Percentiles rank a stretch among this genome's conserved stretches.
Evolutionary conservation across 352 stramenopile species (phyloP).

Genomic region (Plasmopara viticola): DNA sequence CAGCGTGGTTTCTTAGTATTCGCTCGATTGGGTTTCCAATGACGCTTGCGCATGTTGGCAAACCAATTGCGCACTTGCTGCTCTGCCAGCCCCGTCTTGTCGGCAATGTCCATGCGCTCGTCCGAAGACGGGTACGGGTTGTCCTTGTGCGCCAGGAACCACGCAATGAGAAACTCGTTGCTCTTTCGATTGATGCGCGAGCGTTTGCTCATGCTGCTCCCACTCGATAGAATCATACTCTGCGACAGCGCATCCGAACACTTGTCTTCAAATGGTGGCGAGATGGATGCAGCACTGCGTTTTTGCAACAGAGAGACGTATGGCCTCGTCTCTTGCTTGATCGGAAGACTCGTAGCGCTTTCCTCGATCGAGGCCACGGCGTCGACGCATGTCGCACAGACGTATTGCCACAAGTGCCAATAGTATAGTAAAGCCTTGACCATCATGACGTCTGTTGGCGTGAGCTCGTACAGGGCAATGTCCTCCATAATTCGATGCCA

Average conservation of each 20-base stretch:
- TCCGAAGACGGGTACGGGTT: slow-evolving; percentile 71
- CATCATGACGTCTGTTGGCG: slow-evolving; percentile 40
- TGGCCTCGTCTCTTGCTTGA: slow-evolving; percentile 6
- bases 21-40: slow-evolving; percentile 76
- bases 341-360: slow-evolving; percentile 10
- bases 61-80: slow-evolving; percentile 87
- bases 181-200: slow-evolving; percentile 58
- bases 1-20: slow-evolving; percentile 73
- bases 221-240: slow-evolving; percentile 25
- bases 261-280: slow-evolving; percentile 30
- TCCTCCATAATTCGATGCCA: slow-evolving; percentile 30
- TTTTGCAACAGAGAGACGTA: slow-evolving; percentile 21
- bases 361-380: slow-evolving; percentile 31
- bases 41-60: slow-evolving; percentile 85
- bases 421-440: slow-evolving; percentile 52
- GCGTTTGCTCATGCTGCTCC: slow-evolving; percentile 28
- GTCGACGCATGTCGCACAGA: slow-evolving; percentile 36
- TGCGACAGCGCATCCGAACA: slow-evolving; percentile 33
- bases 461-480: slow-evolving; percentile 16
- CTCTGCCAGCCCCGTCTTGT: slow-evolving; percentile 60
- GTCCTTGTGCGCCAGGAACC: slow-evolving; percentile 81
- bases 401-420: slow-evolving; percentile 48
- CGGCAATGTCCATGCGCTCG: slow-evolving; percentile 63
- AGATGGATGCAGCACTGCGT: slow-evolving; percentile 21
- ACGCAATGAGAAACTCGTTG: slow-evolving; percentile 83